Base-by-base conservation (phyloP, 768 basidiomycete genomes). In the Chalciporus chontae region DNA sequence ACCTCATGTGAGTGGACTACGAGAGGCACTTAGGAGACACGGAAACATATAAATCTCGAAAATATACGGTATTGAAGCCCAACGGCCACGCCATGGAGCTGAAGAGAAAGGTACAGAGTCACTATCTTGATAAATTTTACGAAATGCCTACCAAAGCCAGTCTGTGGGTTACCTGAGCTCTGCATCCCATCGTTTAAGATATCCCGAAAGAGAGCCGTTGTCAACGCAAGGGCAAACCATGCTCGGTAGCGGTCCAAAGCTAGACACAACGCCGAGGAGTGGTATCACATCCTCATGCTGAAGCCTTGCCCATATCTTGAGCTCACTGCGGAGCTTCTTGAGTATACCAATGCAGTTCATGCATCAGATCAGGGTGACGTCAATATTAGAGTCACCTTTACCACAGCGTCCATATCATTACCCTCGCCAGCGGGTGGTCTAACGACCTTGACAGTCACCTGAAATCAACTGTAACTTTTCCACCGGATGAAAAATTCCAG, bases 271-370 rank as follows among this genome's bases (percentile, higher is more conserved):
- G 8, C 64, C 61, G 17, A 44, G 45, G 11, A 64, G 52, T 8
- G 56, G 59, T 11, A 64, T 18, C 14, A 65, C 48, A 48, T 65
- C 64, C 44, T 64, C 62, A 18, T 57, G 60, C 17, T 51, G 52
- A 19, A 64, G 48, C 38, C 14, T 48, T 23, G 18, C 29, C 27
- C 21, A 31, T 40, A 47, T 40, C 4, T 19, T 41, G 15, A 41
- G 23, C 27, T 42, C 24, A n/a, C 41, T 42, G 17, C 24, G 17
- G 17, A 42, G 24, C 26, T 27, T 42, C 41, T 42, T 8, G 41
- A 24, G 9, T 24, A 23, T 23, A 17, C 7, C 8, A 8, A 26
- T 26, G 26, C 5, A 8, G 26, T 26, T 26, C 5, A 26, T 19
- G 18, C 17, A 40, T 40, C 40, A 40, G 40, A 23, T 14, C 8